Evolutionary conservation across 1,139 yeast genomes (phyloP).

Genomic region (Kurtzmaniella quercitrusa): DNA sequence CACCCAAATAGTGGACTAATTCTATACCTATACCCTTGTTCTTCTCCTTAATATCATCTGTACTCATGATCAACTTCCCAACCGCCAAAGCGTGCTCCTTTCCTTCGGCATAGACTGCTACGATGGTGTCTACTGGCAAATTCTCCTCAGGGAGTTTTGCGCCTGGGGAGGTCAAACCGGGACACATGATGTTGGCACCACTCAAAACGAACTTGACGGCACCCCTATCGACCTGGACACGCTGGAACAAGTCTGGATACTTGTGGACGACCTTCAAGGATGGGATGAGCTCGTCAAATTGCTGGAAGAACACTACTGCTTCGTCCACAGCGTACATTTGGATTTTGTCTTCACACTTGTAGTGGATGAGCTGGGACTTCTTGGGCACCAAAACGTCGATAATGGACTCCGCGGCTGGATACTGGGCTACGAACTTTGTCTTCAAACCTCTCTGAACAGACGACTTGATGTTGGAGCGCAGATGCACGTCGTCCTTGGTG

Average conservation of each 20-base stretch:
- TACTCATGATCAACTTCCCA: conserved; percentile 82
- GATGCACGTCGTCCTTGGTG: conserved; percentile 80
- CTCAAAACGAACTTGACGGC: conserved; percentile 92
- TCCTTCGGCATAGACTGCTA: conserved; percentile 87
- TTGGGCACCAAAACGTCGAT: conserved; percentile 86
- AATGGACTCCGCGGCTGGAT: conserved; percentile 65
- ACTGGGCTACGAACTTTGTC: conserved; percentile 65
- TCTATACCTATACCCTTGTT: conserved; percentile 93
- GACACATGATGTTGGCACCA: conserved; percentile 97
- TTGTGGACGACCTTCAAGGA: conserved; percentile 74
- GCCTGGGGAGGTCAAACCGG: conserved; percentile 90
- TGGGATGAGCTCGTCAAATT: conserved; percentile 81
- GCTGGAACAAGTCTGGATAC: conserved; percentile 77
- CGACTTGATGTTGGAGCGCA: conserved; percentile 87
- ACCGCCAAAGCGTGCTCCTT: conserved; percentile 88
- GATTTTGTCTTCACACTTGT: conserved; percentile 87
- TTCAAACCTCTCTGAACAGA: conserved; percentile 86
- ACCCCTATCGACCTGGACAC: conserved; percentile 90
- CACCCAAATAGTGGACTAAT: conserved; percentile 80
- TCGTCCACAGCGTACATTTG: conserved; percentile 72
- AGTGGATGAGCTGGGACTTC: conserved; percentile 76
- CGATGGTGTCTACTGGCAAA: conserved; percentile 62
- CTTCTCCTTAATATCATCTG: conserved; percentile 77
- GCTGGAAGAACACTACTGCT: conserved; percentile 76
- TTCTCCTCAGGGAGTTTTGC: conserved; percentile 76